Base-by-base conservation (phyloP, 805 yeast species). In the Candida krabiensis region DNA sequence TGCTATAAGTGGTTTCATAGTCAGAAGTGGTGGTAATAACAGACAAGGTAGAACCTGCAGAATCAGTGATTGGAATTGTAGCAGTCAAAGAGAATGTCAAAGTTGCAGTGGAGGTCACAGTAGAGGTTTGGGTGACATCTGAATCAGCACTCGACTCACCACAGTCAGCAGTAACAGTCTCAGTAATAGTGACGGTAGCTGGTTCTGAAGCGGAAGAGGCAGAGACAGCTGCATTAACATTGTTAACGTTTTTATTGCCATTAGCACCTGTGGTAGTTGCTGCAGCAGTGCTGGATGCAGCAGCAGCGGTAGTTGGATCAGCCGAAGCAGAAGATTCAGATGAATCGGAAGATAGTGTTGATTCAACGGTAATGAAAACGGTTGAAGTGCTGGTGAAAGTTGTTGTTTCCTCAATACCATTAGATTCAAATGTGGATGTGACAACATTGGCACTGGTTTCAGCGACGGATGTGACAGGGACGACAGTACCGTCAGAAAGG, bases 61-160 rank as follows among this genome's bases (percentile, higher is more conserved):
- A 40, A 45, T 58, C 52, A 13, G 65, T 55, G 36, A 61, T 38
- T 11, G 67, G 53, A 32, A 64, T 43, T 2, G 64, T 56, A 8
- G 60, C 59, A 25, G 58, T 53, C 22, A 61, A 42, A 31, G 67
- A 63, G 28, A 61, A 14, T 12, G 63, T 60, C 21, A 55, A 16
- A 16, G 60, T 52, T 12, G 43, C 32, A 12, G 56, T 51, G 33
- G 43, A 14, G 35, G 53, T 50, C 17, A 50, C 30, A 13, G 48
- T 43, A 18, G 40, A 28, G 6, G 56, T 52, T 7, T 47, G 14
- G 5, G 50, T 47, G 21, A 47, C 33, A 30, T 36, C 47, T n/a
- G 41, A 35, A 9, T 36, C 39, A 7, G 49, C 29, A 4, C 53
- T 42, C 2, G 38, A 3, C 9, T 30, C 35, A 4, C 31, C 27